A percentile compares a stretch with the other conserved stretches of the same genome.
Evolutionary conservation across 495 filamentous ascomycete species (phyloP).

Genomic region (Penicillium chermesinum): DNA sequence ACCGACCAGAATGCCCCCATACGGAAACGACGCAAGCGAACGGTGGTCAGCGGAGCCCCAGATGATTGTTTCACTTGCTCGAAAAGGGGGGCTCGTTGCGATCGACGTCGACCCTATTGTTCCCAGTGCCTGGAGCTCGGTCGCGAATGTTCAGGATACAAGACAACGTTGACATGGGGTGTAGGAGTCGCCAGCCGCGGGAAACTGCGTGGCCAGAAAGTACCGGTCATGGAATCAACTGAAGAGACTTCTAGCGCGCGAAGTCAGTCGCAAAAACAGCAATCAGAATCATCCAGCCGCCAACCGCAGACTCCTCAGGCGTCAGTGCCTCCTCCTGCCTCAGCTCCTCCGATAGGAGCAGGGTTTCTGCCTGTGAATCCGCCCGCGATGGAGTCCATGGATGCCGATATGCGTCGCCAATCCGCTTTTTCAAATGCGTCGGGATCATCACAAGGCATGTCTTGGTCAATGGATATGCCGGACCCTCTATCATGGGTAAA

Average conservation of each 20-base stretch:
- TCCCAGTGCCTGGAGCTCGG: constrained; percentile 88
- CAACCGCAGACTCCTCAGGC: constrained; percentile 12
- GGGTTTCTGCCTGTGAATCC: constrained; percentile 2
- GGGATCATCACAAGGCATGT: constrained; percentile 12
- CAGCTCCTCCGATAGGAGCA: constrained; percentile 2
- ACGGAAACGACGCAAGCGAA: constrained; percentile 81
- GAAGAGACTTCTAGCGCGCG: constrained; percentile 11
- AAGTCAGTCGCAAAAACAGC: constrained; percentile 6
- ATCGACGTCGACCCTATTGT: constrained; percentile 90
- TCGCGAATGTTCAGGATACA: constrained; percentile 94
- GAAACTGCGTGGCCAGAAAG: constrained; percentile 82
- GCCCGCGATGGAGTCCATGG: neutral
- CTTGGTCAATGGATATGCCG: constrained; percentile 29
- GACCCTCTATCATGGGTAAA: constrained; percentile 24
- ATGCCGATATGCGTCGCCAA: constrained; percentile 3
- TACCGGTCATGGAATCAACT: constrained; percentile 59
- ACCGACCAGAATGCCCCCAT: constrained; percentile 20
- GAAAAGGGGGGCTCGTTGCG: constrained; percentile 77
- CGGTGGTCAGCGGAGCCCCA: constrained; percentile 80
- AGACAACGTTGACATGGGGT: constrained; percentile 96
- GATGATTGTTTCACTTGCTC: constrained; percentile 96
- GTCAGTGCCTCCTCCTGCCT: constrained; percentile 11
- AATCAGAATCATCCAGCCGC: constrained; percentile 9
- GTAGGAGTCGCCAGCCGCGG: constrained; percentile 94
- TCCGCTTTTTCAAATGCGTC: constrained; percentile 10